Conservation (phyloP, 2,329 filamentous ascomycete genomes). For the Cadophora sp. region DNA sequence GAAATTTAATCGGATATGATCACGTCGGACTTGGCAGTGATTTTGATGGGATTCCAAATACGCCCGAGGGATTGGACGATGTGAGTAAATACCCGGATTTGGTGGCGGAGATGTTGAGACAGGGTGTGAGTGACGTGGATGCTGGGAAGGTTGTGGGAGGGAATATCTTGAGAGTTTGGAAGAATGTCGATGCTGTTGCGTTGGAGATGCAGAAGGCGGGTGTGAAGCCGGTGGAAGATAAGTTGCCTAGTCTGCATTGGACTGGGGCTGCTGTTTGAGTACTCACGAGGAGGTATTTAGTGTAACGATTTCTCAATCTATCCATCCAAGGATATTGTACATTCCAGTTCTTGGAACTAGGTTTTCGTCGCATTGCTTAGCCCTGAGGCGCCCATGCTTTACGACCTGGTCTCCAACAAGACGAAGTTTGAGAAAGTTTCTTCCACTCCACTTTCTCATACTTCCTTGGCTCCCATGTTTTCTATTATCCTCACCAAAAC, state of each 20-base stretch:
- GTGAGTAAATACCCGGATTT: conserved; percentile 84
- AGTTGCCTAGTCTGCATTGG: conserved; percentile 45
- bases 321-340: too few species aligned
- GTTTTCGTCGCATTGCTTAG: too few species aligned
- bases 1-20: conserved; percentile 81
- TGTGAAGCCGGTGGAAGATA: conserved; percentile 56
- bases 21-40: conserved; percentile 90
- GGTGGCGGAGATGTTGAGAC: conserved; percentile 74
- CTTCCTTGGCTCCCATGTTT: too few species aligned
- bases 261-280: not conserved
- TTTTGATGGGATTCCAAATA: conserved; percentile 77
- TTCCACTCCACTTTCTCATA: too few species aligned
- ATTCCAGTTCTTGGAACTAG: too few species aligned
- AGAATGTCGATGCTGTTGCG: conserved; percentile 76
- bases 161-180: conserved; percentile 87
- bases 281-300: too few species aligned
- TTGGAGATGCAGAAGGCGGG: conserved; percentile 66
- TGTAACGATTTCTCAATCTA: not conserved
- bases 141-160: conserved; percentile 77
- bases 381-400: too few species aligned
- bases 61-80: conserved; percentile 80
- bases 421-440: too few species aligned
- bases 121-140: conserved; percentile 77
- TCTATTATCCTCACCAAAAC: too few species aligned
- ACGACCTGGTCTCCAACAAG: too few species aligned